phyloP scores from a whole-genome alignment of 2,329 filamentous ascomycete genomes.

The Cladobotryum mycophilum region DNA sequence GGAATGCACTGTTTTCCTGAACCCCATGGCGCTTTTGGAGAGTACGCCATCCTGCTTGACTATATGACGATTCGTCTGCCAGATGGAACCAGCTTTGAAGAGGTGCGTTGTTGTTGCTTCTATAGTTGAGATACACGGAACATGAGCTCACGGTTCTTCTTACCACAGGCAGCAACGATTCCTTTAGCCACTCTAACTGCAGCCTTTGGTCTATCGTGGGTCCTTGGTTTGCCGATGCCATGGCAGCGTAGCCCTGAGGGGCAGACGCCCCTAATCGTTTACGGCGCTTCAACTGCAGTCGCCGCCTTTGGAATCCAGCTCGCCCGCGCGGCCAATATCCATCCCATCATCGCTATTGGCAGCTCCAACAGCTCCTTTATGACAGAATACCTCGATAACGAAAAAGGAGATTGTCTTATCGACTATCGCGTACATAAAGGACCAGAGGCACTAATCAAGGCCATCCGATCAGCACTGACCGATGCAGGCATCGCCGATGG shows the following conservation, averaged over 20 bases:
- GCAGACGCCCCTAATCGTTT: conserved; percentile 33
- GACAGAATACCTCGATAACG: conserved; percentile 8
- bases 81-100: conserved; percentile 40
- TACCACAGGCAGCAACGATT: too few species aligned
- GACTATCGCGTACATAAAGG: conserved; percentile 14
- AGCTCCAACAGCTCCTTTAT: conserved; percentile 26
- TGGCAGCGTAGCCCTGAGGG: neutral
- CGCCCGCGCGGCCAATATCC: conserved; percentile 41
- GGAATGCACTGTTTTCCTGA: conserved; percentile 44
- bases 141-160: too few species aligned
- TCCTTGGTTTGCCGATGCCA: neutral
- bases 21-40: conserved; percentile 48
- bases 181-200: too few species aligned
- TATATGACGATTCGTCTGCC: conserved; percentile 52
- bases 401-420: conserved; percentile 16
- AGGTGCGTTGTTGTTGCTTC: conserved; percentile 8
- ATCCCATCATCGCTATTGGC: conserved; percentile 54
- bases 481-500: neutral
- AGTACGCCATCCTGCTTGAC: conserved; percentile 50
- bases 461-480: neutral
- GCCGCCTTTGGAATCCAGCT: conserved; percentile 54
- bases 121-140: neutral
- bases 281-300: conserved; percentile 46
- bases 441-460: conserved; percentile 7
- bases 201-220: too few species aligned